These are phyloP conservation scores for Tubosaeta sp. DNA, from an alignment of 768 basidiomycete genomes.

Conservation along the genomic window DNA sequence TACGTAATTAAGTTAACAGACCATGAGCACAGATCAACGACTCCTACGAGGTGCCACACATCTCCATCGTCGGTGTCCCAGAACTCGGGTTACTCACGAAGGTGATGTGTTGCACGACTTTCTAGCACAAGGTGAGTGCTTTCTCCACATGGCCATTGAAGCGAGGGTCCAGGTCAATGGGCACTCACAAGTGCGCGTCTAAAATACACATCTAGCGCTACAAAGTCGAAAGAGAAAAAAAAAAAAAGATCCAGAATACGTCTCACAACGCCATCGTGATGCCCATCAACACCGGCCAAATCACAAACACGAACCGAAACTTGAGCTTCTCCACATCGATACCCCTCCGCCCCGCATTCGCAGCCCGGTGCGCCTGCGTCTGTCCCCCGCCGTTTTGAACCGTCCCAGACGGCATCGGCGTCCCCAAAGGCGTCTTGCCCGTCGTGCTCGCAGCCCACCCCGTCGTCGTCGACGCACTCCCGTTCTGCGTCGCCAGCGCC, in stretches of 20 bases:
- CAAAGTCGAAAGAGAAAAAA: background rate
- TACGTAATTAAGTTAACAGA: too few relatives aligned
- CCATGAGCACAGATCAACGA: too few relatives aligned
- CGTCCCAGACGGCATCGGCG: constrained; percentile 10
- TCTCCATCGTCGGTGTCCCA: too few relatives aligned
- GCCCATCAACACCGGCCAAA: constrained; percentile 56
- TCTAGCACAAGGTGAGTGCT: background rate
- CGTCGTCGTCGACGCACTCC: constrained; percentile 2
- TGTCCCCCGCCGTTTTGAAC: background rate
- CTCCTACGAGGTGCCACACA: too few relatives aligned
- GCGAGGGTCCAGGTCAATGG: too few relatives aligned
- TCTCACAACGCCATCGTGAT: constrained; percentile 50
- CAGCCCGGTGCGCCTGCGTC: constrained; percentile 6
- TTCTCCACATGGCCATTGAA: too few relatives aligned
- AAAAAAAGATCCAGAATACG: background rate
- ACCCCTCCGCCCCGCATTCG: constrained; percentile 19
- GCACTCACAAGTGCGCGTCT: too few relatives aligned
- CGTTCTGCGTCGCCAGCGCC: constrained; percentile 7
- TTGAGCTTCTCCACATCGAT: constrained; percentile 36
- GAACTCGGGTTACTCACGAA: background rate
- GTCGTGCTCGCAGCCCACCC: background rate
- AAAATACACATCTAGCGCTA: background rate
- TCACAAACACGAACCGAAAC: constrained; percentile 46
- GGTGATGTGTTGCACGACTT: background rate
- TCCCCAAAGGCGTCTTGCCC: background rate